phyloP scores from a whole-genome alignment of 257 asterid species.

The Solanum chmielewskii region DNA sequence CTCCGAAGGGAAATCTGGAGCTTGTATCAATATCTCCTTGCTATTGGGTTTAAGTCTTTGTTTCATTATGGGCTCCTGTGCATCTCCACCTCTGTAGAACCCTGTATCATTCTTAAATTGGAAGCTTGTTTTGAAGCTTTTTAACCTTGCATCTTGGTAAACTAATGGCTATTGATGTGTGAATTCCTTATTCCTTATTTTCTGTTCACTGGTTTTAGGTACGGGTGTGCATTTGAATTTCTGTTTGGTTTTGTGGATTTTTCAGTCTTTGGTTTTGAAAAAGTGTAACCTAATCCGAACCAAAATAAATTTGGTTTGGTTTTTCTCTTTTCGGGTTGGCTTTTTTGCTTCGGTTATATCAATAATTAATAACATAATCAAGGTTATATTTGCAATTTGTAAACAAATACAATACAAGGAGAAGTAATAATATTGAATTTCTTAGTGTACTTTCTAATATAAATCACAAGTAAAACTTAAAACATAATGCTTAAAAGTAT shows the following conservation, averaged over 20 bases:
- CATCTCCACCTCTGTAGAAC: not conserved
- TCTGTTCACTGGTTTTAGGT: not conserved
- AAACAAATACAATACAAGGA: too few species aligned
- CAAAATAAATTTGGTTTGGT: not conserved
- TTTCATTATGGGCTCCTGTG: not conserved
- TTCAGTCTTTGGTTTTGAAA: not conserved
- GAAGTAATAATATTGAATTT: too few species aligned
- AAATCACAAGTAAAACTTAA: too few species aligned
- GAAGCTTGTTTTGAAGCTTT: not conserved
- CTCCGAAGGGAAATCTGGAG: not conserved
- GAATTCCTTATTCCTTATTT: not conserved
- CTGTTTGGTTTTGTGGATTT: too few species aligned
- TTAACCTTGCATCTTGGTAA: not conserved
- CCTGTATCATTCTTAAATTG: not conserved
- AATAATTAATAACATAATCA: not conserved
- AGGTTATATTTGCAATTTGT: not conserved
- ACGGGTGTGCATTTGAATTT: not conserved
- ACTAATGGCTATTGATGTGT: not conserved
- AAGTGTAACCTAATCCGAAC: not conserved
- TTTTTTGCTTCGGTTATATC: not conserved
- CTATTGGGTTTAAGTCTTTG: not conserved
- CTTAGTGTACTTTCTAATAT: too few species aligned
- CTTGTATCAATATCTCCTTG: not conserved
- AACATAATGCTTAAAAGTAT: too few species aligned
- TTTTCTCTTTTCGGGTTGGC: not conserved